These are phyloP conservation scores for Alternaria consortialis DNA, from an alignment of 2,329 filamentous ascomycete species.

Conservation along the genomic window DNA sequence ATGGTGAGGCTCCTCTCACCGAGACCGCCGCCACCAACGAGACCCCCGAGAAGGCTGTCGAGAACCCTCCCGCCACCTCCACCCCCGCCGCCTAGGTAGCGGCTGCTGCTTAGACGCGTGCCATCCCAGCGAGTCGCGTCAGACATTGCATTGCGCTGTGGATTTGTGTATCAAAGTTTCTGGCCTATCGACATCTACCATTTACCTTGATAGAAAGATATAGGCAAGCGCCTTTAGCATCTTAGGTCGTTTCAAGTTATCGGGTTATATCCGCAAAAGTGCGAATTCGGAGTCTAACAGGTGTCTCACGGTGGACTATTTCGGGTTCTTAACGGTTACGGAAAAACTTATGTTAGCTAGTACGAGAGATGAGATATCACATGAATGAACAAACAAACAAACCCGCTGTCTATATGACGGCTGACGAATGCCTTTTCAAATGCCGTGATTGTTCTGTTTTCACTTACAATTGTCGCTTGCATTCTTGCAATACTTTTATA, in stretches of 20 bases:
- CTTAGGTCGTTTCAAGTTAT: slow-evolving; percentile 41
- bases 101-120: slow-evolving; percentile 29
- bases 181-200: slow-evolving; percentile 41
- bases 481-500: background rate
- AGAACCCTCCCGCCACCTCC: slow-evolving; percentile 38
- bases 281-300: slow-evolving; percentile 41
- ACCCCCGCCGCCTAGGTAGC: slow-evolving; percentile 46
- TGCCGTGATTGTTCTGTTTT: no score
- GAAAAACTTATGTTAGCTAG: slow-evolving; percentile 36
- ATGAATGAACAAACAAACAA: slow-evolving; percentile 19
- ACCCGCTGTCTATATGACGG: slow-evolving; percentile 6
- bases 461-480: background rate
- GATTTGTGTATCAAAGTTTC: slow-evolving; percentile 32
- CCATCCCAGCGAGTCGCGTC: slow-evolving; percentile 23
- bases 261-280: slow-evolving; percentile 42
- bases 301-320: slow-evolving; percentile 41
- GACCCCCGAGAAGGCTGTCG: slow-evolving; percentile 29
- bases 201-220: slow-evolving; percentile 43
- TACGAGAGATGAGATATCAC: slow-evolving; percentile 28
- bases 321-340: slow-evolving; percentile 30
- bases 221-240: slow-evolving; percentile 36
- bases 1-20: slow-evolving; percentile 51
- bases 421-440: background rate
- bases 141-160: slow-evolving; percentile 35
- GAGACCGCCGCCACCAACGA: slow-evolving; percentile 30